Evolutionary conservation across 306 rosid species (phyloP).

Genomic region (Rosa rugosa): DNA sequence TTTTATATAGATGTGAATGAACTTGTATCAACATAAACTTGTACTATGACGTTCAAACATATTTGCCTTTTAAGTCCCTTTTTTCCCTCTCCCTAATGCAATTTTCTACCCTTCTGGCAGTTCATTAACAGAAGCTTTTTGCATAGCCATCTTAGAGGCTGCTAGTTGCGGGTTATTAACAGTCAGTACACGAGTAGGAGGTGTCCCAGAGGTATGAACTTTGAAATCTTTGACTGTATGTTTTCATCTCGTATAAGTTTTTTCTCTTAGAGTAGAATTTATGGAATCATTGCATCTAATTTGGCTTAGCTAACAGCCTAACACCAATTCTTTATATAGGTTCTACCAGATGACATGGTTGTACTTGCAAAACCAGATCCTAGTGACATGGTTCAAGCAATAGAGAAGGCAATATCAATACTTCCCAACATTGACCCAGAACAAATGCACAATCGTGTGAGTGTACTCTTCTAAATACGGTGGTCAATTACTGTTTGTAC

Average conservation of each 20-base stretch:
- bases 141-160: conserved; percentile 95
- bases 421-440: conserved; percentile 81
- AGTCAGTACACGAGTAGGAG: conserved; percentile 92
- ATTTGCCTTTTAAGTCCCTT: background rate
- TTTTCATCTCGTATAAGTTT: background rate
- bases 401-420: conserved; percentile 63
- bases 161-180: conserved; percentile 97
- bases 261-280: background rate
- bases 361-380: conserved; percentile 93
- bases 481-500: conserved; percentile 19
- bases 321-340: conserved; percentile 47
- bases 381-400: conserved; percentile 75
- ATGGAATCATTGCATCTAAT: background rate
- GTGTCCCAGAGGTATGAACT: conserved; percentile 79
- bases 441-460: conserved; percentile 82
- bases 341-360: conserved; percentile 90
- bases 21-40: background rate
- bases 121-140: conserved; percentile 94
- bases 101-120: conserved; percentile 37
- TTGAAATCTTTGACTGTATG: conserved; percentile 4
- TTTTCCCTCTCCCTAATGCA: conserved; percentile 3
- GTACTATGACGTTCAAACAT: background rate
- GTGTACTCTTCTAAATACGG: conserved; percentile 28
- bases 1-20: background rate
- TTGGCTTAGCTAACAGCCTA: conserved; percentile 6